These are phyloP conservation scores for Stylosanthes scabra DNA, from an alignment of 331 rosid genomes.

Conservation along the genomic window DNA sequence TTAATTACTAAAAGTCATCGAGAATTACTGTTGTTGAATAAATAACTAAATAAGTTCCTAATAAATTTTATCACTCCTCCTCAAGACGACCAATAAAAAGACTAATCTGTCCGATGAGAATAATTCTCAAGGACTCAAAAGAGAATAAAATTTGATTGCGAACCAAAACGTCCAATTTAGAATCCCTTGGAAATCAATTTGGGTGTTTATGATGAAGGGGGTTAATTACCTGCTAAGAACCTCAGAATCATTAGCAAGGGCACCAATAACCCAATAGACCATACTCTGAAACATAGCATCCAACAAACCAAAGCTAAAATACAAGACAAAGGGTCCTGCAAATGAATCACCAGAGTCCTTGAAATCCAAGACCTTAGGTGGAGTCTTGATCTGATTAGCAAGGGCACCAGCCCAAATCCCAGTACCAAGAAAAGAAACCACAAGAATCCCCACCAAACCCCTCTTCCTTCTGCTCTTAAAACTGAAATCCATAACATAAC, in stretches of 20 bases:
- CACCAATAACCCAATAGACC: slow-evolving; percentile 94
- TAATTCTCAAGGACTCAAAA: no score
- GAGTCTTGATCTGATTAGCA: slow-evolving; percentile 67
- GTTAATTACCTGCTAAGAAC: slow-evolving; percentile 81
- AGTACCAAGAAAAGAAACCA: slow-evolving; percentile 62
- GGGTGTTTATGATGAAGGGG: not conserved
- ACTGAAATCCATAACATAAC: slow-evolving; percentile 81
- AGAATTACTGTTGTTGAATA: no score
- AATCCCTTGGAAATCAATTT: no score
- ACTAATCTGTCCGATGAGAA: no score
- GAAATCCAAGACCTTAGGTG: slow-evolving; percentile 59
- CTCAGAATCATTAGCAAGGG: slow-evolving; percentile 87
- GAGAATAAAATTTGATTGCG: no score
- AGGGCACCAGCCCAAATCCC: slow-evolving; percentile 87
- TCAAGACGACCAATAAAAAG: no score
- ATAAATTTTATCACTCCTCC: no score
- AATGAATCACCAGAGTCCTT: slow-evolving; percentile 63
- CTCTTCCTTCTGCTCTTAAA: slow-evolving; percentile 76
- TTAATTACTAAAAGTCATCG: no score
- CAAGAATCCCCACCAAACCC: slow-evolving; percentile 64
- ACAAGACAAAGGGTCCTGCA: slow-evolving; percentile 88
- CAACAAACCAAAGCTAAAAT: slow-evolving; percentile 75
- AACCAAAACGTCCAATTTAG: no score
- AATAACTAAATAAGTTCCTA: no score
- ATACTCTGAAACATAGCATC: slow-evolving; percentile 92